phyloP scores from a whole-genome alignment of 805 yeast species.

The Nakazawaea populi region DNA sequence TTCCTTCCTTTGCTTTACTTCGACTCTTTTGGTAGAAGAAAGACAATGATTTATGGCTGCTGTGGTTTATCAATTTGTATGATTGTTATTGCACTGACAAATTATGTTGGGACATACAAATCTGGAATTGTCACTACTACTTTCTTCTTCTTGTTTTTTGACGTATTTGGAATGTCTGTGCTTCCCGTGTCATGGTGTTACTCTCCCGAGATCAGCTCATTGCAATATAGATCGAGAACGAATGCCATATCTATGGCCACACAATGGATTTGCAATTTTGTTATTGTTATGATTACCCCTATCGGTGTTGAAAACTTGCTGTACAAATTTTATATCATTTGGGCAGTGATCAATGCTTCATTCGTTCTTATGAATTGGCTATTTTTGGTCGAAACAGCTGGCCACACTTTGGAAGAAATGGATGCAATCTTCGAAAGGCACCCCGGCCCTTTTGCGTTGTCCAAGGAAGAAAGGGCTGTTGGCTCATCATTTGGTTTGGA shows the following conservation, averaged over 20 bases:
- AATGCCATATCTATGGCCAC: slow-evolving; percentile 59
- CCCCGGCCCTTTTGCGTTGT: slow-evolving; percentile 4
- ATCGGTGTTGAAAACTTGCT: slow-evolving; percentile 28
- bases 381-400: slow-evolving; percentile 42
- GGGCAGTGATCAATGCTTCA: slow-evolving; percentile 32
- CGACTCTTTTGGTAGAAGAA: slow-evolving; percentile 29
- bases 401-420: slow-evolving; percentile 41
- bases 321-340: slow-evolving; percentile 9
- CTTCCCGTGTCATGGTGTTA: slow-evolving; percentile 59
- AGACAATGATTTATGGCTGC: slow-evolving; percentile 16
- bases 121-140: slow-evolving; percentile 21
- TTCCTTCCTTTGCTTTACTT: slow-evolving; percentile 30
- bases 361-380: slow-evolving; percentile 40
- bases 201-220: slow-evolving; percentile 60
- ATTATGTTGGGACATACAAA: slow-evolving; percentile 18
- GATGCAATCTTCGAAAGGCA: slow-evolving; percentile 23
- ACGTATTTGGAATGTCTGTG: slow-evolving; percentile 50
- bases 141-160: slow-evolving; percentile 44
- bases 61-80: slow-evolving; percentile 30
- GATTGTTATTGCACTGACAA: slow-evolving; percentile 29
- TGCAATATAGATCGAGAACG: slow-evolving; percentile 54
- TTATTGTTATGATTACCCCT: slow-evolving; percentile 67
- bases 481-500: slow-evolving; percentile 6
- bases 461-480: slow-evolving; percentile 5
- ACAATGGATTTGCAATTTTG: slow-evolving; percentile 61